These are phyloP conservation scores for Penicillium nordicum DNA, from an alignment of 2,329 filamentous ascomycete genomes.

Conservation along the genomic window DNA sequence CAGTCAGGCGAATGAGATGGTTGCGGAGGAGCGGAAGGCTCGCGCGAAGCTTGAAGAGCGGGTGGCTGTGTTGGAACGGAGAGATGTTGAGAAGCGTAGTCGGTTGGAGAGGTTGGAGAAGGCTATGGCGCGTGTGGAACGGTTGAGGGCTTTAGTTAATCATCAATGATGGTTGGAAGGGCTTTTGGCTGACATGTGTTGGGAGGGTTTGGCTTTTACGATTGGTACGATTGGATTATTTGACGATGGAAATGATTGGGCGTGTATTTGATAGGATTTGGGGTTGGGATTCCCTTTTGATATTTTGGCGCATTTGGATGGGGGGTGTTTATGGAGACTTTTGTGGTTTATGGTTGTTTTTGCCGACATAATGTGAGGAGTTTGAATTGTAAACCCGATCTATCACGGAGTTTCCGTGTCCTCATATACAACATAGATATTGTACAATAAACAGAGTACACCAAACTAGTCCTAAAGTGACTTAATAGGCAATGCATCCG, in stretches of 20 bases:
- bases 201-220: neutral
- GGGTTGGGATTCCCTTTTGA: slow-evolving; percentile 11
- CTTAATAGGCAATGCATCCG: neutral
- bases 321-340: neutral
- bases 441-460: neutral
- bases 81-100: slow-evolving; percentile 51
- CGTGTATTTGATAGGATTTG: slow-evolving; percentile 2
- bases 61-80: slow-evolving; percentile 45
- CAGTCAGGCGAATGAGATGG: slow-evolving; percentile 65
- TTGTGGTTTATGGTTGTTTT: neutral
- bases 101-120: slow-evolving; percentile 55
- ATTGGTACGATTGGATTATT: slow-evolving; percentile 10
- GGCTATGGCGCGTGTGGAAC: slow-evolving; percentile 55
- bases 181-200: neutral
- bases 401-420: neutral
- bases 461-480: neutral
- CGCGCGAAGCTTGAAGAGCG: slow-evolving; percentile 51
- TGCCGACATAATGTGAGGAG: neutral
- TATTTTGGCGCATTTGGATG: slow-evolving; percentile 8
- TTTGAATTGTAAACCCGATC: neutral
- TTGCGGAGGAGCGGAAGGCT: slow-evolving; percentile 59
- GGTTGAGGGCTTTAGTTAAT: slow-evolving; percentile 54
- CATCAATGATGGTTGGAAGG: slow-evolving; percentile 10
- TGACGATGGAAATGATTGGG: slow-evolving; percentile 12
- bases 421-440: neutral